Evolutionary conservation across 805 yeast genomes (phyloP).

Genomic region (Kluyveromyces lactis): DNA sequence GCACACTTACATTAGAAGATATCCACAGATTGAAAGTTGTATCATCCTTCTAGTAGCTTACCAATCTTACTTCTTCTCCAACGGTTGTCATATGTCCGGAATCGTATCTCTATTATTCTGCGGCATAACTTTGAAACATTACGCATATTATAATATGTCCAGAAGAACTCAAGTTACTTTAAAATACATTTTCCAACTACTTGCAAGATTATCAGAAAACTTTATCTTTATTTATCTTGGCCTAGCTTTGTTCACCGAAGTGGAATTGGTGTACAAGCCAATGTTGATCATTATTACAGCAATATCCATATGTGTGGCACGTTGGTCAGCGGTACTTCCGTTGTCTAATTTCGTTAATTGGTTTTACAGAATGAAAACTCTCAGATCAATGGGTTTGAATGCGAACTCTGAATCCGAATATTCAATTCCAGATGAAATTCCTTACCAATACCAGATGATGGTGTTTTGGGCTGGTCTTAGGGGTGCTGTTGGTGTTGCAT

Average conservation of each 20-base stretch:
- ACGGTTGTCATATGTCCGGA: slow-evolving; percentile 99
- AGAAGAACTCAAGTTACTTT: slow-evolving; percentile 94
- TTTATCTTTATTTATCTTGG: slow-evolving; percentile 95
- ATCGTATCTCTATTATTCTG: slow-evolving; percentile 90
- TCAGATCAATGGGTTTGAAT: slow-evolving; percentile 37
- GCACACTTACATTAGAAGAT: slow-evolving; percentile 86
- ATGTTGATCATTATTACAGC: slow-evolving; percentile 84
- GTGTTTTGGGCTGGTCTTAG: slow-evolving; percentile 98
- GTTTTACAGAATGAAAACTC: slow-evolving; percentile 52
- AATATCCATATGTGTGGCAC: slow-evolving; percentile 81
- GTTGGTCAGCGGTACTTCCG: slow-evolving; percentile 98
- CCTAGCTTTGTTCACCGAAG: slow-evolving; percentile 89
- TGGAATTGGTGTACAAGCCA: slow-evolving; percentile 91
- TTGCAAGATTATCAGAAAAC: slow-evolving; percentile 94
- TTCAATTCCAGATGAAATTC: slow-evolving; percentile 73
- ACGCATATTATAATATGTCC: slow-evolving; percentile 96
- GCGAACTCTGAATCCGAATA: slow-evolving; percentile 14
- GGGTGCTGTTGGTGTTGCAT: slow-evolving; percentile 98
- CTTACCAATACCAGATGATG: slow-evolving; percentile 96
- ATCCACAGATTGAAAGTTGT: slow-evolving; percentile 97
- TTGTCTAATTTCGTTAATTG: slow-evolving; percentile 77
- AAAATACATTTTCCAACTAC: slow-evolving; percentile 84
- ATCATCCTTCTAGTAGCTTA: slow-evolving; percentile 84
- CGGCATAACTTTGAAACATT: slow-evolving; percentile 94
- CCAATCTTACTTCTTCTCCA: slow-evolving; percentile 93